Percentiles rank a stretch among this genome's conserved stretches.
phyloP scores from a whole-genome alignment of 768 basidiomycete genomes.

The Boletus barrowsii region DNA sequence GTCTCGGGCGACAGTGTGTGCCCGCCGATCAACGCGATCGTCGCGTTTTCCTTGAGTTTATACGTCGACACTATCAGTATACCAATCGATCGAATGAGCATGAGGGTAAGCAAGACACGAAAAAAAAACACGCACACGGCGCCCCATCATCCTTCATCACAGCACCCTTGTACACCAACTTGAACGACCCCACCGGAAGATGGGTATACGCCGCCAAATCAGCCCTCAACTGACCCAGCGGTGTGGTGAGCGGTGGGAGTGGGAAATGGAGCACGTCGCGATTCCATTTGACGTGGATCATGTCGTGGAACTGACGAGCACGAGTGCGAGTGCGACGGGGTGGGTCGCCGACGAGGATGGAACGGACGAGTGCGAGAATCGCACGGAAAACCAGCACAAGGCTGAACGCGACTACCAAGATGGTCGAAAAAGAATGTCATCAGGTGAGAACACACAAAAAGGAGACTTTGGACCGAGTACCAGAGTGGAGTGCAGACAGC shows the following conservation, averaged over 20 bases:
- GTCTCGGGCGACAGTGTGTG: slow-evolving; percentile 23
- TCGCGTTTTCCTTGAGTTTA: slow-evolving; percentile 63
- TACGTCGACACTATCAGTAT: slow-evolving; percentile 63
- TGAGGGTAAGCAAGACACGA: background rate
- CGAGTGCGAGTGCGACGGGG: background rate
- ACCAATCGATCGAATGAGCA: background rate
- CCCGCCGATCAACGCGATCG: slow-evolving; percentile 66
- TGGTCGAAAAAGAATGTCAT: background rate
- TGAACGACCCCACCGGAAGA: slow-evolving; percentile 67
- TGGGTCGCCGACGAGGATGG: slow-evolving; percentile 3
- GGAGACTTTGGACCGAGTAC: slow-evolving; percentile 6
- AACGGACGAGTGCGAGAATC: slow-evolving; percentile 16
- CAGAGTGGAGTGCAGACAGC: slow-evolving; percentile 28
- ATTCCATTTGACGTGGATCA: slow-evolving; percentile 49
- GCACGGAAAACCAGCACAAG: slow-evolving; percentile 33
- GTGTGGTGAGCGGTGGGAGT: slow-evolving; percentile 56
- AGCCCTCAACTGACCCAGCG: slow-evolving; percentile 54
- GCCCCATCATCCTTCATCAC: slow-evolving; percentile 82
- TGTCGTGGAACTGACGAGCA: slow-evolving; percentile 24
- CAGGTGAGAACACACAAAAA: background rate
- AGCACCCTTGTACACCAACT: slow-evolving; percentile 86
- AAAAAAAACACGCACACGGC: slow-evolving; percentile 45
- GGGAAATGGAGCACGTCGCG: slow-evolving; percentile 49
- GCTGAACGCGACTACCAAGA: slow-evolving; percentile 28
- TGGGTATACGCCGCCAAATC: slow-evolving; percentile 73